These are phyloP conservation scores for Conticribra weissflogii DNA, from an alignment of 108 stramenopile genomes.

Conservation along the genomic window DNA sequence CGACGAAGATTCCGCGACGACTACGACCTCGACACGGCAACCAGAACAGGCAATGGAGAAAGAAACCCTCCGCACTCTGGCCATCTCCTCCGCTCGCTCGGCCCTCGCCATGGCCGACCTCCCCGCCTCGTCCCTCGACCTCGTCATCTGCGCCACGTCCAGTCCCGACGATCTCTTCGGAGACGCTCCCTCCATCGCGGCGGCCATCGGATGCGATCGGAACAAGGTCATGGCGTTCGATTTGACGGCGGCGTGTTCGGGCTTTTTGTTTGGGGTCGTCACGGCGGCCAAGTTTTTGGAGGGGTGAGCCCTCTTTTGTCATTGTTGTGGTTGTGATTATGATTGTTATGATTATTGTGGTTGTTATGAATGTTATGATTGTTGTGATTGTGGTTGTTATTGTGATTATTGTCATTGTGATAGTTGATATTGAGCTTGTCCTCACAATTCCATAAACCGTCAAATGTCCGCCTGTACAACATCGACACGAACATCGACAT, in stretches of 20 bases:
- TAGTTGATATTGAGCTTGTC: too few species aligned
- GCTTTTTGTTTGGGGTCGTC: conserved; percentile 93
- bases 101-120: conserved; percentile 83
- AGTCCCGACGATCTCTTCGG: conserved; percentile 96
- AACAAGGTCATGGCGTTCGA: conserved; percentile 89
- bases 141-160: conserved; percentile 92
- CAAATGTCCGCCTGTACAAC: too few species aligned
- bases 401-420: too few species aligned
- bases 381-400: too few species aligned
- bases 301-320: too few species aligned
- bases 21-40: too few species aligned
- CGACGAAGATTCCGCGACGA: too few species aligned
- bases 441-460: too few species aligned
- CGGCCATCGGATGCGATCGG: conserved; percentile 71
- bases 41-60: background rate
- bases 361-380: background rate
- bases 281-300: conserved; percentile 91
- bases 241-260: conserved; percentile 95
- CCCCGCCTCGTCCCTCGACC: conserved; percentile 73
- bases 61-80: background rate
- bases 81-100: conserved; percentile 52
- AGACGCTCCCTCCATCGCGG: conserved; percentile 89
- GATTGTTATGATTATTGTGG: background rate
- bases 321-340: conserved; percentile 2
- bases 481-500: too few species aligned